Percentiles rank a stretch among this genome's conserved stretches.
phyloP scores from a whole-genome alignment of 2,329 filamentous ascomycete species.

The Penicillium sp. region DNA sequence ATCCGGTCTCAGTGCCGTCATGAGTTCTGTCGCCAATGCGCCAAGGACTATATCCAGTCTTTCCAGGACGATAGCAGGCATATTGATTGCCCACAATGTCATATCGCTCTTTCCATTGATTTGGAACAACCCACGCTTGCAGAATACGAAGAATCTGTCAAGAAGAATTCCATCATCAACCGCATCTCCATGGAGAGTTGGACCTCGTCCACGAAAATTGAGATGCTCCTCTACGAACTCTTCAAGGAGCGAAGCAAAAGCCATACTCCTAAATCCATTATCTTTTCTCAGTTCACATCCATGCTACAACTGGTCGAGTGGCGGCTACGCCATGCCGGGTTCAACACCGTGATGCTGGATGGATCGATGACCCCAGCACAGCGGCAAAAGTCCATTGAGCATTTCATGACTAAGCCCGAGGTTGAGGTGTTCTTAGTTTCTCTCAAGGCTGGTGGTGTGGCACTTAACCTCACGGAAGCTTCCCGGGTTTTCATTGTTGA shows the following conservation, averaged over 20 bases:
- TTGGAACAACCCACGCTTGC: conserved; percentile 94
- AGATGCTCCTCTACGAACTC: conserved; percentile 90
- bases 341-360: conserved; percentile 97
- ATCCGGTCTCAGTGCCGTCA: conserved; percentile 90
- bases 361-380: conserved; percentile 95
- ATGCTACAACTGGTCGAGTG: conserved; percentile 98
- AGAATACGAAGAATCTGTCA: conserved; percentile 79
- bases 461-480: conserved; percentile 91
- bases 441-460: conserved; percentile 92
- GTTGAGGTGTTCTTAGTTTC: conserved; percentile 96
- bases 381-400: conserved; percentile 87
- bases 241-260: conserved; percentile 90
- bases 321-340: conserved; percentile 92
- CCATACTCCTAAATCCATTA: conserved; percentile 91
- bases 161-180: conserved; percentile 97
- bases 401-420: conserved; percentile 93
- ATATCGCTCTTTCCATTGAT: conserved; percentile 85
- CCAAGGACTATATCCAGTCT: conserved; percentile 74
- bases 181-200: conserved; percentile 98
- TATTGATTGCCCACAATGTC: conserved; percentile 79
- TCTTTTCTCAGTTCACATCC: conserved; percentile 95
- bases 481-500: conserved; percentile 95
- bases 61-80: conserved; percentile 59
- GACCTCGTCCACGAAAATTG: conserved; percentile 97
- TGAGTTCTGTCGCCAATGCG: conserved; percentile 82